phyloP scores from a whole-genome alignment of 768 basidiomycete species.

The Lactarius deliciosus region DNA sequence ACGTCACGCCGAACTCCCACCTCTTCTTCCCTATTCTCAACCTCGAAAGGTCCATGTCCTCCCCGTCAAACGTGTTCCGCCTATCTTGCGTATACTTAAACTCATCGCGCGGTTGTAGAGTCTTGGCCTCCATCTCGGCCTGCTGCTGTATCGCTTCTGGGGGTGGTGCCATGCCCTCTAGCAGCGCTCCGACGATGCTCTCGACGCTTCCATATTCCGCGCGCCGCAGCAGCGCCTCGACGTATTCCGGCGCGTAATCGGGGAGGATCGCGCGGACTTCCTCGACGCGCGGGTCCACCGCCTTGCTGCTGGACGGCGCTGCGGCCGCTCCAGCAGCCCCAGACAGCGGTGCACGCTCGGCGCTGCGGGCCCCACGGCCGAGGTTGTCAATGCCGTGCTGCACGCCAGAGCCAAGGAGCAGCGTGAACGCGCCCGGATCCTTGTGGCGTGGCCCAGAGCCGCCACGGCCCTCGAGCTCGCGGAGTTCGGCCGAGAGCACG shows the following conservation, averaged over 20 bases:
- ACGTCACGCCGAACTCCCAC: slow-evolving; percentile 38
- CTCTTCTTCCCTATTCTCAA: slow-evolving; percentile 65
- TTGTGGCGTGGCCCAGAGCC: slow-evolving; percentile 22
- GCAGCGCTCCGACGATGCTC: slow-evolving; percentile 63
- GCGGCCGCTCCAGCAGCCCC: slow-evolving; percentile 12
- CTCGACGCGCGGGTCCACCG: slow-evolving; percentile 56
- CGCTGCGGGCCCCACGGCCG: slow-evolving; percentile 34
- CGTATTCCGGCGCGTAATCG: slow-evolving; percentile 53
- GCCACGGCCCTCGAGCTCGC: slow-evolving; percentile 37
- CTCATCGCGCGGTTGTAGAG: slow-evolving; percentile 19
- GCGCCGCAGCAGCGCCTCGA: slow-evolving; percentile 56
- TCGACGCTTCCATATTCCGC: slow-evolving; percentile 54
- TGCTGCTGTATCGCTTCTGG: slow-evolving; percentile 34
- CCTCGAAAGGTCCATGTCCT: slow-evolving; percentile 60
- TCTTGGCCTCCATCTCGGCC: slow-evolving; percentile 27
- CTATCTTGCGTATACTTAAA: slow-evolving; percentile 46
- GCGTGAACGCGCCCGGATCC: slow-evolving; percentile 56
- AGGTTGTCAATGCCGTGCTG: slow-evolving; percentile 42
- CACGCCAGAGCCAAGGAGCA: slow-evolving; percentile 61
- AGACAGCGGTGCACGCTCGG: slow-evolving; percentile 10
- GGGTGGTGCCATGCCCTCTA: slow-evolving; percentile 67
- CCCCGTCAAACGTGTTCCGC: slow-evolving; percentile 74
- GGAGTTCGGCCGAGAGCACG: slow-evolving; percentile 52
- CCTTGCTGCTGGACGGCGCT: slow-evolving; percentile 36
- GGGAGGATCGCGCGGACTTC: slow-evolving; percentile 81